Base-by-base conservation (phyloP, 2,329 filamentous ascomycete species). In the Albophoma yamanashiensis region DNA sequence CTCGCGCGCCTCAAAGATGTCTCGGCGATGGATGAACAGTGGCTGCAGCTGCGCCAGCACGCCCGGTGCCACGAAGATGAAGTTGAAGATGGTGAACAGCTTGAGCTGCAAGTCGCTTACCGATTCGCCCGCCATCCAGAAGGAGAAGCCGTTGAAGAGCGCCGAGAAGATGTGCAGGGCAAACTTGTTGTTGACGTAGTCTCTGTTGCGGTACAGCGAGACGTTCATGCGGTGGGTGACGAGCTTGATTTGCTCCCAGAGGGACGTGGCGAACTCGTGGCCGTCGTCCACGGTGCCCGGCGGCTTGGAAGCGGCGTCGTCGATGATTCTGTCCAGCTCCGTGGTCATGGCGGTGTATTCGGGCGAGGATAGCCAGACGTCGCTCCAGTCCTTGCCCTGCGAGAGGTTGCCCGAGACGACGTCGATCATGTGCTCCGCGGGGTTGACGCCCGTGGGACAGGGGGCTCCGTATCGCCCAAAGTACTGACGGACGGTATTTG, bases 391-490 rank as follows among this genome's bases (percentile, higher is more conserved):
- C 52, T 64, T 77, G 66, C 66, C 73, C 58, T 73, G 76, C 0
- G 77, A 79, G 1, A 80, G 67, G 42, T 72, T 69, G 0, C 82
- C 82, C 1, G 82, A 81, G 17, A 81, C 78, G 22, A 81, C 78
- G 57, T 82, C 79, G 58, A 92, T 82, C 85, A 92, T 91, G 76
- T 86, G 89, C 70, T 92, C 89, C 0, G 89, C 89, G 1, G 87
- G 87, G 66, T 92, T 92, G 22, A 82, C 83, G 0, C 84, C 81
- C 0, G 75, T 64, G 0, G 82, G 80, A 63, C 87, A 89, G 1
- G 81, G 78, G 0, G 83, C 85, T 6, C 87, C 89, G 61, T 89
- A 81, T 25, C 77, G 75, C 50, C 82, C 82, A 67, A 94, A 92
- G 71, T 89, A 89, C 31, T 75, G 76, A 52, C 79, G 80, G 59